phyloP scores from a whole-genome alignment of 164 flowering plant genomes.

The Echeveria elegans region DNA sequence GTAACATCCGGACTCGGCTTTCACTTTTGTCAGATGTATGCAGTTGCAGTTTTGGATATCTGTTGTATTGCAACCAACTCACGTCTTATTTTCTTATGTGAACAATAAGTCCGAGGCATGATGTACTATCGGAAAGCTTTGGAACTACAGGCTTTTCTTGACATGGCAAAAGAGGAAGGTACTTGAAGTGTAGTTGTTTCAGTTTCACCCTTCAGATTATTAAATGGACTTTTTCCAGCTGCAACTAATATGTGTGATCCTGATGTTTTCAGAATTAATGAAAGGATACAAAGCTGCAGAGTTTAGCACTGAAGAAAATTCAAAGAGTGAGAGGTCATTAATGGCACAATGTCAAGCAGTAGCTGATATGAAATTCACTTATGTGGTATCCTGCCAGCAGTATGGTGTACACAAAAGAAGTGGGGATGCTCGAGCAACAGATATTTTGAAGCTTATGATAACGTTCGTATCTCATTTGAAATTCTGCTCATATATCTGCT shows the following conservation, averaged over 20 bases:
- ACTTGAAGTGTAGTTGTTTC: background rate
- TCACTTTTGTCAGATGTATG: background rate
- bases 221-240: background rate
- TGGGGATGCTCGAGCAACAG: slow-evolving; percentile 49
- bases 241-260: background rate
- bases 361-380: slow-evolving; percentile 63
- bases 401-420: slow-evolving; percentile 59
- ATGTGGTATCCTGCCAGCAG: slow-evolving; percentile 62
- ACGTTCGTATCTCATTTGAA: slow-evolving; percentile 21
- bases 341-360: slow-evolving; percentile 55
- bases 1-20: slow-evolving; percentile 5
- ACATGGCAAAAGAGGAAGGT: slow-evolving; percentile 29
- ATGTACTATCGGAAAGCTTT: slow-evolving; percentile 47
- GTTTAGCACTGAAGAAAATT: slow-evolving; percentile 30
- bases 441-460: slow-evolving; percentile 54
- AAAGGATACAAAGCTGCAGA: slow-evolving; percentile 54
- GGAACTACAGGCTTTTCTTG: slow-evolving; percentile 44
- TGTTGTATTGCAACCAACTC: background rate
- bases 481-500: slow-evolving; percentile 7
- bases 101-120: slow-evolving; percentile 38
- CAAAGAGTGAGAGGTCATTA: slow-evolving; percentile 39
- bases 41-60: background rate
- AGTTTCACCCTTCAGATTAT: background rate
- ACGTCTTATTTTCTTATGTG: slow-evolving; percentile 5
- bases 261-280: slow-evolving; percentile 35